Evolutionary conservation across 306 rosid genomes (phyloP).

Genomic region (Cicer bijugum): DNA sequence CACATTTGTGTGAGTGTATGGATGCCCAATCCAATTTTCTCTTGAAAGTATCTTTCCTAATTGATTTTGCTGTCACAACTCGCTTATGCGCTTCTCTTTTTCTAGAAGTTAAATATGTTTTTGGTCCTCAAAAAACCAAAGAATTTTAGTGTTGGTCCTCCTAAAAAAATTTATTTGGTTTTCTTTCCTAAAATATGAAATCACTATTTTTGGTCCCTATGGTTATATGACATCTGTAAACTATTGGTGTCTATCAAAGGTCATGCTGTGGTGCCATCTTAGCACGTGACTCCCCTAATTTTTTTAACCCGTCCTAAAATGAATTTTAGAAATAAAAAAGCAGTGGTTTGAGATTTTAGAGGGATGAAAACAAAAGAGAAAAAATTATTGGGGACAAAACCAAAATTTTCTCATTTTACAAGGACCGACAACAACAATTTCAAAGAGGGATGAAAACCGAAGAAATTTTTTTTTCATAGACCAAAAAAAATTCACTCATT

Average conservation of each 20-base stretch:
- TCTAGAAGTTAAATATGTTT: background rate
- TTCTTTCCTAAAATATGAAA: background rate
- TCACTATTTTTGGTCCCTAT: background rate
- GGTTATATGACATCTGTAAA: background rate
- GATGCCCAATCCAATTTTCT: background rate
- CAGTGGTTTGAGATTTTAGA: background rate
- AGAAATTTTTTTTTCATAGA: background rate
- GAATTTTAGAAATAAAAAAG: background rate
- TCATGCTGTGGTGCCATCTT: background rate
- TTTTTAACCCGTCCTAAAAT: background rate
- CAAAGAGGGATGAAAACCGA: conserved; percentile 12
- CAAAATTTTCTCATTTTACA: background rate
- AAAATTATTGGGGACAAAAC: background rate
- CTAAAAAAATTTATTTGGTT: background rate
- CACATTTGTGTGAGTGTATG: conserved; percentile 6
- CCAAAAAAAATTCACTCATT: conserved; percentile 1
- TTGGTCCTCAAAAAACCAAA: background rate
- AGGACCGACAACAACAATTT: background rate
- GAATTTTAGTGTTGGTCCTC: background rate
- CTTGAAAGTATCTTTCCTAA: conserved; percentile 28
- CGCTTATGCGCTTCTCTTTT: conserved; percentile 3
- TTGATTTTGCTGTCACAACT: conserved; percentile 32
- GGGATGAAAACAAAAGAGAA: background rate
- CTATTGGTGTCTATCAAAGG: background rate
- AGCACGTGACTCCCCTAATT: background rate